Evolutionary conservation across 208 protist species (phyloP), one percentile per base, ranked within the genome.

Genomic region (Trypanosoma cruzi): DNA sequence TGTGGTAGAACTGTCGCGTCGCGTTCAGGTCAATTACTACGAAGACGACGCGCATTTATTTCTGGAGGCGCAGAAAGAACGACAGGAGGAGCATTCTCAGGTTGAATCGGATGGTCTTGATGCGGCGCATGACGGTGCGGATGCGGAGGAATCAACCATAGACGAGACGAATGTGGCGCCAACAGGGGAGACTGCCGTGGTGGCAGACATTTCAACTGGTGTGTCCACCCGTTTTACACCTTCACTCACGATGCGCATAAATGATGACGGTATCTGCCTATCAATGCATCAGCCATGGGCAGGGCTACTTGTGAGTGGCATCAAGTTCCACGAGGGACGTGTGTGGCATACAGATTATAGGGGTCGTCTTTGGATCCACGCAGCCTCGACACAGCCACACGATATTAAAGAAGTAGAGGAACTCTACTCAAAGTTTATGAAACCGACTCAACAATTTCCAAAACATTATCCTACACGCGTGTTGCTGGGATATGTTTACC

Each of bases 241-340:
- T 1, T 89, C 86, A 24, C 54, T 55, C 16, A 31, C 76, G 3
- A 94, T 96, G 88, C 80, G 77, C 55, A 73, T 71, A 60, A 77
- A 76, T 37, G 94, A 98, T 78, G 81, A 92, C 24, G 88, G 91
- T 50, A 71, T 96, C 42, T 96, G 90, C 58, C 61, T 98, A 6
- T 95, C 86, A 4, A 97, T 98, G 93, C 95, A 98, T 67, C 95
- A 98, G 75, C 95, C 95, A 46, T 98, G 92, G 91, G 92, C 91
- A 7, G 89, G 82, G 42, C 77, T 98, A 49, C 79, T 98, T 24
- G 89, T 98, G 29, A 78, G 80, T 5, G 95, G 94, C 36, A 96
- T 98, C 62, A 98, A 98, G 73, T 80, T 60, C 14, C 89, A 97
- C 62, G 94, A 98, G 76, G 95, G 95, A 6, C 85, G 94, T 22